A percentile compares a stretch with the other conserved stretches of the same genome.
Conservation (phyloP, 345 rosid species). For the Lepidium africanum region DNA sequence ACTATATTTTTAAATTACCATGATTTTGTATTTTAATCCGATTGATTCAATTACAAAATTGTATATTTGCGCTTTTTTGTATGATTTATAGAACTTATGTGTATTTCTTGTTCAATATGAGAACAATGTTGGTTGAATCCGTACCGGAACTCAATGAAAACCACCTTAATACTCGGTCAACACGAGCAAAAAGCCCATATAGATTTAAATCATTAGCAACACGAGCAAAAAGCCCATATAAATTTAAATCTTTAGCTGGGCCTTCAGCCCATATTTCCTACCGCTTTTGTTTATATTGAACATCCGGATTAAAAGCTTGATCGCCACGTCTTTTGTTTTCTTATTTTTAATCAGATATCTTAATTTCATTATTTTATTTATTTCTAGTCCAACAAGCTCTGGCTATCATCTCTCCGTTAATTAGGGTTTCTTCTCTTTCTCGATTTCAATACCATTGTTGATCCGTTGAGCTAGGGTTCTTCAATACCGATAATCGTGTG, state of each 20-base stretch:
- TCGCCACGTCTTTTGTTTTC: constrained; percentile 11
- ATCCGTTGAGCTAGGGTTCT: constrained; percentile 11
- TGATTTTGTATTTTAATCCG: no score
- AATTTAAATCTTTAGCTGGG: background rate
- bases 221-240: background rate
- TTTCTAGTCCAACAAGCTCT: background rate
- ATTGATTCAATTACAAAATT: no score
- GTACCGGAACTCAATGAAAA: no score
- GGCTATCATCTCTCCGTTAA: constrained; percentile 10
- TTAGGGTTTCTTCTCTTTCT: constrained; percentile 23
- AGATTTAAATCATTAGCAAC: background rate
- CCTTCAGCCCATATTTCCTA: background rate
- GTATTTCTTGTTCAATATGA: no score
- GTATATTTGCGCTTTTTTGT: no score
- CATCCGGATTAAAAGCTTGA: constrained; percentile 11
- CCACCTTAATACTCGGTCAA: no score
- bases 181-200: background rate
- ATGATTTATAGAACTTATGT: no score
- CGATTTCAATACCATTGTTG: constrained; percentile 11
- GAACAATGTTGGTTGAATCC: no score
- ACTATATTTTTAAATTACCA: no score
- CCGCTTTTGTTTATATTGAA: background rate
- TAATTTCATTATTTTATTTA: background rate
- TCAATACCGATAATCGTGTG: constrained; percentile 1
- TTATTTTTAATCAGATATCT: background rate